Evolutionary conservation across 2,329 filamentous ascomycete species (phyloP), one percentile per base, ranked within the genome.

Genomic region (Albophoma yamanashiensis): DNA sequence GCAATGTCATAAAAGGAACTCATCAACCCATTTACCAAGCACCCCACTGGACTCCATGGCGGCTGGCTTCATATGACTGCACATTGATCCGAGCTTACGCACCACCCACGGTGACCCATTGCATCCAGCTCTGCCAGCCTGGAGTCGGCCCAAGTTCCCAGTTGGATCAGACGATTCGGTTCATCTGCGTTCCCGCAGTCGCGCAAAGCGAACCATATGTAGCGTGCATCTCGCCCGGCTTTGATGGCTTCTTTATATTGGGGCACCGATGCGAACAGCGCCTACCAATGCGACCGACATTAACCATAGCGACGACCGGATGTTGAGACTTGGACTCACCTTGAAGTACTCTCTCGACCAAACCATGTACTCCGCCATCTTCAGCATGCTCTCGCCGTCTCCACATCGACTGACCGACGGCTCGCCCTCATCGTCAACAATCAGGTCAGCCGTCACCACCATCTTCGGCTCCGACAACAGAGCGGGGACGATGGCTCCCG

Each of bases 401-500:
- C 58, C 60, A 60, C 62, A 61, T 22, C 68, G 65, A 45, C 61
- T 65, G 31, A 67, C 43, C 17, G 62, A 65, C 53, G 69, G 65
- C 50, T 60, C 42, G n/a, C 60, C 66, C 55, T 64, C 50, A 22
- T 64, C 61, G 56, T 67, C 65, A 20, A 63, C 47, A 11, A 60
- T 31, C 31, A 66, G 45, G 40, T 66, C 62, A 4, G 61, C 62
- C 2, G 56, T 59, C 14, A 62, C 61, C 12, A 62, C 59, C 63
- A 65, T 63, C 55, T 62, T 61, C 9, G 63, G 62, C 25, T 66
- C 64, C 8, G 62, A 71, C 42, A 72, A 59, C 55, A 72, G 62
- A 52, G 69, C 70, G 25, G 70, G 70, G 50, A 68, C 63, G 58
- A 72, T 67, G 57, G 63, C 67, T 12, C 63, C 67, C 36, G 66